phyloP scores from a whole-genome alignment of 2,329 filamentous ascomycete genomes.

The Colletotrichum liriopes region DNA sequence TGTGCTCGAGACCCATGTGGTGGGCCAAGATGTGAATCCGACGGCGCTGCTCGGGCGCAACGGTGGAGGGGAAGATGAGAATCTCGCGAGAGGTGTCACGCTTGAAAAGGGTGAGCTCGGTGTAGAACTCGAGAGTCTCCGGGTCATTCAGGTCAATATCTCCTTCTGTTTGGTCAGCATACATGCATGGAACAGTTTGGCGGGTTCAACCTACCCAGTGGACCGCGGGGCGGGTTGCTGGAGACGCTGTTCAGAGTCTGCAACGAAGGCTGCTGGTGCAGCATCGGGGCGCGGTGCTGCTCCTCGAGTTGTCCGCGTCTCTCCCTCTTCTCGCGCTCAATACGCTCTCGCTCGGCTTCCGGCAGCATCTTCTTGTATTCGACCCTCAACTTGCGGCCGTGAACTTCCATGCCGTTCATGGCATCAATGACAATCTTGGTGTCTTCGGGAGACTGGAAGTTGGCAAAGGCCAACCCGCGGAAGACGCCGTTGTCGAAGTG shows the following conservation, averaged over 20 bases:
- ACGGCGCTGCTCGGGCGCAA: slow-evolving; percentile 87
- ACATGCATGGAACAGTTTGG: slow-evolving; percentile 38
- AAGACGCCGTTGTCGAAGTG: slow-evolving; percentile 99
- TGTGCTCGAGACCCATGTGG: slow-evolving; percentile 92
- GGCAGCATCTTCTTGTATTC: slow-evolving; percentile 99
- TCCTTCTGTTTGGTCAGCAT: slow-evolving; percentile 50
- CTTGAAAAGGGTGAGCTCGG: slow-evolving; percentile 90
- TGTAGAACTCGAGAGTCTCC: slow-evolving; percentile 89
- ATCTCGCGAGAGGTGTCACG: slow-evolving; percentile 83
- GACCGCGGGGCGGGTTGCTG: slow-evolving; percentile 71
- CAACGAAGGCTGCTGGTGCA: slow-evolving; percentile 89
- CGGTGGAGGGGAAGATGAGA: slow-evolving; percentile 85
- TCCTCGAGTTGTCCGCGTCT: slow-evolving; percentile 96
- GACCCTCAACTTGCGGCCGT: slow-evolving; percentile 93
- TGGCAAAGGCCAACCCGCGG: slow-evolving; percentile 94
- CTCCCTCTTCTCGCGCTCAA: slow-evolving; percentile 97
- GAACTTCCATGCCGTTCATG: slow-evolving; percentile 96
- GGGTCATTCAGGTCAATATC: slow-evolving; percentile 95
- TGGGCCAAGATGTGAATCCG: slow-evolving; percentile 96
- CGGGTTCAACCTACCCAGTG: slow-evolving; percentile 30
- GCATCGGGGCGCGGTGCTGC: slow-evolving; percentile 85
- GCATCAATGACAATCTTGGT: slow-evolving; percentile 92
- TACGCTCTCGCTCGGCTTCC: slow-evolving; percentile 92
- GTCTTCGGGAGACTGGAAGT: slow-evolving; percentile 96
- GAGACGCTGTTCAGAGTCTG: slow-evolving; percentile 80